A percentile compares a stretch with the other conserved stretches of the same genome.
Evolutionary conservation across 495 filamentous ascomycete genomes (phyloP).

Genomic region (Aspergillus homomorphus): DNA sequence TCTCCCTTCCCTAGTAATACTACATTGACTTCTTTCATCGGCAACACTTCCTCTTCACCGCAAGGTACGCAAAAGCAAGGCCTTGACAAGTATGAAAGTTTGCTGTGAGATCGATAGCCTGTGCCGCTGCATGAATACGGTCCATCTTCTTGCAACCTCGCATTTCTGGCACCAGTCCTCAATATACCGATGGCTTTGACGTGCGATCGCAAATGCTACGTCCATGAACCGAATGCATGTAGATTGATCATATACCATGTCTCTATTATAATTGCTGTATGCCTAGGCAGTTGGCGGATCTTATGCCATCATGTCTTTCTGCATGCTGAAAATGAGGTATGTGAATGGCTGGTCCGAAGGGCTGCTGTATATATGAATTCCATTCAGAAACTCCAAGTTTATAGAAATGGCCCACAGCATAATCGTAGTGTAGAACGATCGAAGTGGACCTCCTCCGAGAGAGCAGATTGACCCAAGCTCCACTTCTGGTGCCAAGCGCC

Average conservation of each 20-base stretch:
- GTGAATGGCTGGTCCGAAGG: neutral
- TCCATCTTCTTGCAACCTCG: neutral
- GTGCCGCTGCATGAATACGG: constrained; percentile 2
- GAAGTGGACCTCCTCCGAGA: neutral
- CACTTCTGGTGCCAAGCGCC: neutral
- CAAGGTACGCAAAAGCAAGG: constrained; percentile 44
- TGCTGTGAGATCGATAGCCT: constrained; percentile 50
- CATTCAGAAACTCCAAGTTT: neutral
- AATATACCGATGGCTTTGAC: neutral
- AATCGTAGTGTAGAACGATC: neutral
- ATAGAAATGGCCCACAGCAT: neutral
- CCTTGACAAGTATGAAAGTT: constrained; percentile 77
- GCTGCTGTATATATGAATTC: neutral
- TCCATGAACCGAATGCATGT: constrained; percentile 12
- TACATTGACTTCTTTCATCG: constrained; percentile 18
- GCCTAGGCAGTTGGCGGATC: neutral
- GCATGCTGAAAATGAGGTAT: neutral
- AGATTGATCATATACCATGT: neutral
- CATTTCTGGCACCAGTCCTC: too few relatives aligned
- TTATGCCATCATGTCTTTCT: neutral
- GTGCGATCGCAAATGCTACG: neutral
- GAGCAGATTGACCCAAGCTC: neutral
- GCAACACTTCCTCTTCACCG: constrained; percentile 21
- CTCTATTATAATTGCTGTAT: neutral
- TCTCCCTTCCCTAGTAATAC: constrained; percentile 22